phyloP scores from a whole-genome alignment of 2,329 filamentous ascomycete genomes.

The Penicillium sp. region DNA sequence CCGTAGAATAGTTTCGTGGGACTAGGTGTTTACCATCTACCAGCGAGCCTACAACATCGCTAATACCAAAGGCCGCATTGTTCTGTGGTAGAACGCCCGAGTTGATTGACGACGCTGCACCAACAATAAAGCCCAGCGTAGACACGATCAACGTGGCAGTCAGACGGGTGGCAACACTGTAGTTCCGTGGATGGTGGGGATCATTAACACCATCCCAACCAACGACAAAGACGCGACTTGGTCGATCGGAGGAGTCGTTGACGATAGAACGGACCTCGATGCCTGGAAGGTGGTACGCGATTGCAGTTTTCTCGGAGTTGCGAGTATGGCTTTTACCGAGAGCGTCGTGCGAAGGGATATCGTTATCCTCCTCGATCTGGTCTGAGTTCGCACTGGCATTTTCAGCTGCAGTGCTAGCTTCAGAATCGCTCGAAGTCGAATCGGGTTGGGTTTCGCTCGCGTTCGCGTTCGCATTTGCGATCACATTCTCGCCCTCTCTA shows the following conservation, averaged over 20 bases:
- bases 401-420: not conserved
- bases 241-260: constrained; percentile 15
- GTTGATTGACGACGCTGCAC: constrained; percentile 55
- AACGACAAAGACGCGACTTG: constrained; percentile 36
- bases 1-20: not conserved
- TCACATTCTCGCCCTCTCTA: not conserved
- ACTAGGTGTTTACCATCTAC: constrained; percentile 41
- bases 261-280: constrained; percentile 11
- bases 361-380: not conserved
- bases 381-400: not conserved
- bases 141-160: constrained; percentile 46
- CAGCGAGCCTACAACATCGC: constrained; percentile 52
- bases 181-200: constrained; percentile 42
- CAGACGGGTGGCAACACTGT: constrained; percentile 34
- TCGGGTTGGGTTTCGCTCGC: not conserved
- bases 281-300: constrained; percentile 9
- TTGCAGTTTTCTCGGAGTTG: constrained; percentile 2
- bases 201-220: constrained; percentile 42
- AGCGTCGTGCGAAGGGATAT: not conserved
- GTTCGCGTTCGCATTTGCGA: not conserved
- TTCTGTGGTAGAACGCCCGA: constrained; percentile 50
- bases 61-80: constrained; percentile 48
- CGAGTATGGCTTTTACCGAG: not conserved
- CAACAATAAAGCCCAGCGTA: constrained; percentile 52
- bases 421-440: not conserved